Evolutionary conservation across 2,329 filamentous ascomycete genomes (phyloP), one percentile per base, ranked within the genome.

Genomic region (Venturia pyrina): DNA sequence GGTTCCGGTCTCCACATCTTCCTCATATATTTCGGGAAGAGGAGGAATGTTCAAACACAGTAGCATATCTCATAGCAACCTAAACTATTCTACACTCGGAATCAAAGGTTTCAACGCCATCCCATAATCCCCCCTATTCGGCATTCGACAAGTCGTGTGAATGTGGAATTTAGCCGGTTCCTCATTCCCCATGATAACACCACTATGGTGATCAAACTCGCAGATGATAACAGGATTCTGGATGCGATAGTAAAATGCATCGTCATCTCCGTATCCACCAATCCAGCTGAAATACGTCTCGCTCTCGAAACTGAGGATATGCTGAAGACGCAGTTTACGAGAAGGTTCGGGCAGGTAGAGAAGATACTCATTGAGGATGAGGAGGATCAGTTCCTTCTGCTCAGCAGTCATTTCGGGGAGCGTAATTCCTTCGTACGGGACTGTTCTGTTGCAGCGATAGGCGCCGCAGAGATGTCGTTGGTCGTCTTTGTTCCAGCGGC

Each of bases 281-380:
- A 93, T 92, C 89, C 90, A 93, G 72, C 83, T 85, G 72, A 91
- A 93, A 71, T 90, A 89, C 5, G 89, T 93, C 78, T 92, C 88
- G n/a, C 77, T 71, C 66, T 88, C 85, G 73, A 84, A 82, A 3
- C 74, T 71, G 63, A 80, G 78, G 60, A 87, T 79, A 48, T 86
- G 80, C 1, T 78, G 75, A 1, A 91, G 73, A 19, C 85, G 83
- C 5, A 83, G 72, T 62, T 80, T 71, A 1, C 87, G 80, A 0
- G 88, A 81, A 13, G 72, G 71, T 0, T 75, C 70, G 0, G 89
- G 89, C 0, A 91, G 82, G 68, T 90, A 93, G 0, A 89, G 76
- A 1, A 90, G 77, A 70, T 89, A 92, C 67, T 90, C 81, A 34
- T 82, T 74, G 40, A 88, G 75, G 61, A 92, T 87, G 0, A 74